phyloP scores from a whole-genome alignment of 441 rosid species.

The Erysimum pusillum region DNA sequence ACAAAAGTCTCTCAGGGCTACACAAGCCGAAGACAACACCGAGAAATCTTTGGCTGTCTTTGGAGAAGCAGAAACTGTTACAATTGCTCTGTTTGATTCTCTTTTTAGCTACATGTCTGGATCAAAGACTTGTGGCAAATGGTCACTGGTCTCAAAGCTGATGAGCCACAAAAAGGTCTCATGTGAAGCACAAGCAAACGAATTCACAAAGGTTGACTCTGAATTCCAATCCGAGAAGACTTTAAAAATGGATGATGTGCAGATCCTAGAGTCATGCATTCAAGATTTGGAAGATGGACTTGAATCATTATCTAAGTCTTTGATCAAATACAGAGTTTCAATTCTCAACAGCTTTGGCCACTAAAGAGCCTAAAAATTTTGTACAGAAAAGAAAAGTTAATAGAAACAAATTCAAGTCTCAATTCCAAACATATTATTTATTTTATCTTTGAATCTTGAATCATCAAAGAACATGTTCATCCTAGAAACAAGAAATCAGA shows the following conservation, averaged over 20 bases:
- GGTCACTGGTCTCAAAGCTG: slow-evolving; percentile 54
- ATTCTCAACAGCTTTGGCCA: slow-evolving; percentile 52
- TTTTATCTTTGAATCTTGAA: not conserved
- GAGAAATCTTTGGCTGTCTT: slow-evolving; percentile 37
- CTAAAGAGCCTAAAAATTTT: slow-evolving; percentile 16
- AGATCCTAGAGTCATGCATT: slow-evolving; percentile 52
- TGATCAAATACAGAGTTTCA: slow-evolving; percentile 60
- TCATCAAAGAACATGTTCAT: not conserved
- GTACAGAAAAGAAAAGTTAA: slow-evolving; percentile 11
- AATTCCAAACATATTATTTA: not conserved
- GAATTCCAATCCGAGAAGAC: slow-evolving; percentile 39
- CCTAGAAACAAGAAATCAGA: not conserved
- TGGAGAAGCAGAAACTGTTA: slow-evolving; percentile 50
- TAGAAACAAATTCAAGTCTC: slow-evolving; percentile 4
- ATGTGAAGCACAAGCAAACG: slow-evolving; percentile 38
- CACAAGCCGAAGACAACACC: slow-evolving; percentile 9
- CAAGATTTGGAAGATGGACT: slow-evolving; percentile 57
- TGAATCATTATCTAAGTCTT: slow-evolving; percentile 49
- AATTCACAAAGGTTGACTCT: slow-evolving; percentile 47
- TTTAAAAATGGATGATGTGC: slow-evolving; percentile 42
- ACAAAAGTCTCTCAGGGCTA: slow-evolving; percentile 18
- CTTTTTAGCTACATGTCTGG: slow-evolving; percentile 41
- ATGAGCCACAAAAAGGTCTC: slow-evolving; percentile 36
- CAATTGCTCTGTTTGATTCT: slow-evolving; percentile 48
- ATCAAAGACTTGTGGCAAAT: slow-evolving; percentile 43